Evolutionary conservation across 2,329 filamentous ascomycete genomes (phyloP).

Genomic region (Coleophoma cylindrospora): DNA sequence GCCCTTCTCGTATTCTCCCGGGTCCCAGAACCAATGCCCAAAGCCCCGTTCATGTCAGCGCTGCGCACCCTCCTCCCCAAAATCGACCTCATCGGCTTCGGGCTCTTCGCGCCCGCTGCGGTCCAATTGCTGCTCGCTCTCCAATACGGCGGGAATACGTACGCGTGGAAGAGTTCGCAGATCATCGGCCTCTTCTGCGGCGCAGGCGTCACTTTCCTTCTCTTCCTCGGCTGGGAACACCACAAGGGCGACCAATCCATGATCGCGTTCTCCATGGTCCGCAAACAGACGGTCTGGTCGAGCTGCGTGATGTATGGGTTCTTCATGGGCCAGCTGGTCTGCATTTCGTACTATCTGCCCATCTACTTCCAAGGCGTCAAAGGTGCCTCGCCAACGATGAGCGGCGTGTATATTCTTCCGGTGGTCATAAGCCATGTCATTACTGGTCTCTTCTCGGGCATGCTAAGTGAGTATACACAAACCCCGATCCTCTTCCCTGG

Average conservation of each 20-base stretch:
- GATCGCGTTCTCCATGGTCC: slow-evolving; percentile 17
- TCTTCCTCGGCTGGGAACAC: slow-evolving; percentile 20
- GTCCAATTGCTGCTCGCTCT: slow-evolving; percentile 28
- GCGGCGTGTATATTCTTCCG: slow-evolving; percentile 22
- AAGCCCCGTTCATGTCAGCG: slow-evolving; percentile 11
- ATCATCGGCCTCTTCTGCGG: slow-evolving; percentile 22
- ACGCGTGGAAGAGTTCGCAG: slow-evolving; percentile 22
- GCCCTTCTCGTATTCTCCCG: slow-evolving; percentile 29
- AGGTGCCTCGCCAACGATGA: slow-evolving; percentile 12
- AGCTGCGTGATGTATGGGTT: slow-evolving; percentile 5
- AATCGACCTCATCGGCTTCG: slow-evolving; percentile 27
- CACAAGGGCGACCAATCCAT: slow-evolving; percentile 19
- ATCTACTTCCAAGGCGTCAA: slow-evolving; percentile 28
- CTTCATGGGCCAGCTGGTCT: not conserved
- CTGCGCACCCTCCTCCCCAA: slow-evolving; percentile 3
- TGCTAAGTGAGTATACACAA: not conserved
- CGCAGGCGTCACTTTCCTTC: slow-evolving; percentile 10
- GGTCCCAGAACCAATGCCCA: slow-evolving; percentile 16
- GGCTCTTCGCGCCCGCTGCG: slow-evolving; percentile 25
- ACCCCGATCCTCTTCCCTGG: not conserved
- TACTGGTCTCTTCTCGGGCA: not conserved
- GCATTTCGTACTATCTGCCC: slow-evolving; percentile 9
- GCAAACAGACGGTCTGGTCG: slow-evolving; percentile 12
- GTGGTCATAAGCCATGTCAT: slow-evolving; percentile 8
- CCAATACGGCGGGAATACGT: slow-evolving; percentile 26